phyloP scores from a whole-genome alignment of 2,329 filamentous ascomycete species.

The Mollisiaceae sp. region DNA sequence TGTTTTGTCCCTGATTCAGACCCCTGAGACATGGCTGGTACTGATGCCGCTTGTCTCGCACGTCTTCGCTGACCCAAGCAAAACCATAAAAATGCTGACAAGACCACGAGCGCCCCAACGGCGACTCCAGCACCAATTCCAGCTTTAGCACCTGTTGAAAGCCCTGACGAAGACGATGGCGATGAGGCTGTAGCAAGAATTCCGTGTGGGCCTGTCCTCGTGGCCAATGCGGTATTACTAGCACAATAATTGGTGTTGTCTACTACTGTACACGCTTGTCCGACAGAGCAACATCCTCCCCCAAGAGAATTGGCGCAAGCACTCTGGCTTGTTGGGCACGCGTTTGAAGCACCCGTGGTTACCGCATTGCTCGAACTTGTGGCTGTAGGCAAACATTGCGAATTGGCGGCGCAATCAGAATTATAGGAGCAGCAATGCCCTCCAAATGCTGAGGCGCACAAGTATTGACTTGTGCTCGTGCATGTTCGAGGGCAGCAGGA shows the following conservation, averaged over 20 bases:
- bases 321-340: slow-evolving; percentile 53
- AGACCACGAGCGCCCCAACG: slow-evolving; percentile 48
- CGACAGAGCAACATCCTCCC: slow-evolving; percentile 56
- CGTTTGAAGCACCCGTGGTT: slow-evolving; percentile 46
- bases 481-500: slow-evolving; percentile 45
- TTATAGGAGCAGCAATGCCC: slow-evolving; percentile 54
- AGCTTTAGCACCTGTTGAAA: slow-evolving; percentile 58
- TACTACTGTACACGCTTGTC: slow-evolving; percentile 50
- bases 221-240: slow-evolving; percentile 39
- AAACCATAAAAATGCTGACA: slow-evolving; percentile 53
- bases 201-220: slow-evolving; percentile 42
- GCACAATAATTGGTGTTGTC: slow-evolving; percentile 49
- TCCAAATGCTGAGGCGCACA: slow-evolving; percentile 43
- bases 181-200: slow-evolving; percentile 37
- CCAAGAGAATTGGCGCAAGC: slow-evolving; percentile 49
- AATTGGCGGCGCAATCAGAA: slow-evolving; percentile 47
- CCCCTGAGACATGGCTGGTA: slow-evolving; percentile 29
- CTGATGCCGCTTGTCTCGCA: slow-evolving; percentile 19
- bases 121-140: slow-evolving; percentile 62
- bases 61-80: slow-evolving; percentile 49
- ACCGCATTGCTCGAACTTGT: slow-evolving; percentile 36
- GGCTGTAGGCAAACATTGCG: slow-evolving; percentile 44
- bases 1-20: slow-evolving; percentile 24
- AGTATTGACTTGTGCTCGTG: slow-evolving; percentile 37
- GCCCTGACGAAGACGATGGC: slow-evolving; percentile 29